These are phyloP conservation scores for Paramyrothecium roridum DNA, from an alignment of 2,329 filamentous ascomycete genomes.

Conservation along the genomic window DNA sequence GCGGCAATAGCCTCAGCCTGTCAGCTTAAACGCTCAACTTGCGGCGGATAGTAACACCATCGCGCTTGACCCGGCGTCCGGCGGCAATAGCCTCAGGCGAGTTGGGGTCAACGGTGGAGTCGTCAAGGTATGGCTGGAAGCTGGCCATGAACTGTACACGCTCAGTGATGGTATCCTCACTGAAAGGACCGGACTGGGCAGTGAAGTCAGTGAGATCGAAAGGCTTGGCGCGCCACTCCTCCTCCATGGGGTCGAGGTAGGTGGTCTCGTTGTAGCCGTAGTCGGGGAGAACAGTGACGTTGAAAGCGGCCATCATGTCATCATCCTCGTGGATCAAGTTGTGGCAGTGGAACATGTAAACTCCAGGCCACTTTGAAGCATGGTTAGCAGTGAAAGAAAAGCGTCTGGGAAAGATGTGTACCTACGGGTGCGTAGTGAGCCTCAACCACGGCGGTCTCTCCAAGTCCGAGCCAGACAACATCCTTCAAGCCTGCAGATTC, in stretches of 20 bases:
- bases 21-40: too few relatives aligned
- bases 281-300: slow-evolving; percentile 32
- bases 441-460: slow-evolving; percentile 47
- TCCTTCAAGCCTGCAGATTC: slow-evolving; percentile 55
- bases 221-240: slow-evolving; percentile 6
- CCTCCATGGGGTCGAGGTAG: slow-evolving; percentile 7
- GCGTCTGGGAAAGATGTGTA: too few relatives aligned
- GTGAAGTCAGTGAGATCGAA: background rate
- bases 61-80: too few relatives aligned
- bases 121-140: background rate
- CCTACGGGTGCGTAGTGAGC: slow-evolving; percentile 42
- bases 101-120: too few relatives aligned
- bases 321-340: slow-evolving; percentile 44
- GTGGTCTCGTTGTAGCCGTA: slow-evolving; percentile 29
- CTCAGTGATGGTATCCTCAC: background rate
- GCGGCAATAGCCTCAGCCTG: too few relatives aligned
- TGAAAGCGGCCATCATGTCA: slow-evolving; percentile 45
- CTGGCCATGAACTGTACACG: background rate
- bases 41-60: too few relatives aligned
- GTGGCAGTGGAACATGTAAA: slow-evolving; percentile 48
- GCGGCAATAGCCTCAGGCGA: too few relatives aligned
- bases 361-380: slow-evolving; percentile 38
- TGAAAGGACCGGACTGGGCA: background rate
- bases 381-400: too few relatives aligned
- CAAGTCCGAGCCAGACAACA: slow-evolving; percentile 49